Evolutionary conservation across 2,329 filamentous ascomycete species (phyloP), one percentile per base, ranked within the genome.

Genomic region (Aspergillus sojae): DNA sequence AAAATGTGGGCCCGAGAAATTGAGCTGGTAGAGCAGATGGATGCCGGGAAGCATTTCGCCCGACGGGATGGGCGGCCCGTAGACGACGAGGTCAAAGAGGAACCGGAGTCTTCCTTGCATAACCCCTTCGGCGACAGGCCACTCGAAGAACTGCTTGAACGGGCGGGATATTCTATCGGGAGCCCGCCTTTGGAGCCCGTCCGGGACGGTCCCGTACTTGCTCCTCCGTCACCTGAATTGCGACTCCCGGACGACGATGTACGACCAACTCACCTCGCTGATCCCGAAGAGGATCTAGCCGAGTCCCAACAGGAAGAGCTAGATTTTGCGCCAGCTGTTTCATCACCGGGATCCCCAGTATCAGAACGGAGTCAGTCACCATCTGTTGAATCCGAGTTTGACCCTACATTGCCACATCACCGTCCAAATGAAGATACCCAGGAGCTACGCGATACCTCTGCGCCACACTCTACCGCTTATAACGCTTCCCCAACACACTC

Each of bases 1-100:
- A 82, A 88, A 59, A 84, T 81, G 65, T 88, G 77, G 75, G 72
- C 77, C 54, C 71, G 73, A 65, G 78, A 79, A 70, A 80, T 81
- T 36, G 77, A 80, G 60, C 69, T 74, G 1, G 73, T 74, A n/a
- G 74, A 74, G 50, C 70, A 74, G 32, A 64, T 70, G 55, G 74
- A 72, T n/a, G 70, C 72, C 50, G 70, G 65, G 32, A 76, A 72
- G 60, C 67, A 66, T 52, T 56, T 67, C 43, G 43, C 60, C 23
- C 61, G 34, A 34, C 61, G 60, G 23, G 52, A 60, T 10, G 41
- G 55, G 66, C 55, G 53, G 19, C 43, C 46, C 7, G 57, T 67
- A 26, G 66, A 68, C 39, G 69, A 76, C 26, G 76, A 41, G 62
- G 74, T 72, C 19, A 73, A 74, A 45, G 68, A 75, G 41, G 65